Percentiles rank a stretch among this genome's conserved stretches.
Evolutionary conservation across 345 rosid genomes (phyloP).

Genomic region (Erucastrum elatum): DNA sequence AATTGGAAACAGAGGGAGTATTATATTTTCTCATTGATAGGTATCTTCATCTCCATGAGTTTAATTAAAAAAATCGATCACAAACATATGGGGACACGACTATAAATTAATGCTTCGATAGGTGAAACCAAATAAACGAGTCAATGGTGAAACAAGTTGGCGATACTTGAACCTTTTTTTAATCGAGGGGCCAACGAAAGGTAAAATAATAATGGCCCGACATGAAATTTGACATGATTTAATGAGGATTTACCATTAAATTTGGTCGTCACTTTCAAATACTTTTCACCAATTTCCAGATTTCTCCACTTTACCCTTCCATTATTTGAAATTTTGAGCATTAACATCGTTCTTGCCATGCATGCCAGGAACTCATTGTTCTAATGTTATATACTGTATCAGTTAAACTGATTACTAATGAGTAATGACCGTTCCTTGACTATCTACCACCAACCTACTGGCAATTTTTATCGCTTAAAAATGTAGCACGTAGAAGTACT

Average conservation of each 20-base stretch:
- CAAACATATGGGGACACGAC: neutral
- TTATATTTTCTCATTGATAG: too few relatives aligned
- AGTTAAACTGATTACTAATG: neutral
- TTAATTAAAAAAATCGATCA: too few relatives aligned
- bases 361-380: neutral
- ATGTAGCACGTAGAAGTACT: too few relatives aligned
- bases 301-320: neutral
- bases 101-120: neutral
- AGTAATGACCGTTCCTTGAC: neutral
- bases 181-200: slow-evolving; percentile 35
- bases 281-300: slow-evolving; percentile 30
- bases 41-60: too few relatives aligned
- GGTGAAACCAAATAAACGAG: slow-evolving; percentile 1
- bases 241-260: slow-evolving; percentile 38
- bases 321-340: neutral
- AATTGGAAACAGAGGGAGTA: too few relatives aligned
- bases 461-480: too few relatives aligned
- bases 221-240: slow-evolving; percentile 32
- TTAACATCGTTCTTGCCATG: neutral
- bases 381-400: neutral
- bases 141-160: slow-evolving; percentile 25
- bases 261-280: slow-evolving; percentile 38
- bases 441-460: slow-evolving; percentile 12
- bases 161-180: neutral
- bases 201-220: slow-evolving; percentile 37